Conservation (phyloP, 208 protist genomes). For the Crithidia fasciculata region DNA sequence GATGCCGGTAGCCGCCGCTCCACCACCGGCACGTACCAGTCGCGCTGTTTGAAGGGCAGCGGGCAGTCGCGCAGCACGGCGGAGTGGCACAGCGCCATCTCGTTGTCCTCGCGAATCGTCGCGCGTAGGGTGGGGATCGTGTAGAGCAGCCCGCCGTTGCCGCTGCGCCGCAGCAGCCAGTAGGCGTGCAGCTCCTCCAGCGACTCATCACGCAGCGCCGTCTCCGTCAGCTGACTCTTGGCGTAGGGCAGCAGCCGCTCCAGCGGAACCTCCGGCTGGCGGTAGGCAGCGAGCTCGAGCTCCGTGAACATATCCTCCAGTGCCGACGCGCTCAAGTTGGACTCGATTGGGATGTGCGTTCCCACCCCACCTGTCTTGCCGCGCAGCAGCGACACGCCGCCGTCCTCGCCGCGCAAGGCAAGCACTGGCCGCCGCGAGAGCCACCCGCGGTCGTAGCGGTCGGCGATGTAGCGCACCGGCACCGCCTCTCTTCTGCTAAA, state of each 20-base stretch:
- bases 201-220: slow-evolving; percentile 28
- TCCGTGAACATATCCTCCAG: slow-evolving; percentile 75
- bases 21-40: slow-evolving; percentile 66
- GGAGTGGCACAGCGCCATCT: slow-evolving; percentile 48
- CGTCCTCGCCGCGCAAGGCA: slow-evolving; percentile 28
- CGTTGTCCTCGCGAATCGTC: slow-evolving; percentile 66
- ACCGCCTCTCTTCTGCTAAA: slow-evolving; percentile 15
- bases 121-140: slow-evolving; percentile 66
- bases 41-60: slow-evolving; percentile 80
- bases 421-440: slow-evolving; percentile 38
- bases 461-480: slow-evolving; percentile 67
- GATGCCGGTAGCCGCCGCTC: slow-evolving; percentile 22
- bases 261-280: slow-evolving; percentile 50
- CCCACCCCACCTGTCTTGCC: slow-evolving; percentile 55
- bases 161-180: slow-evolving; percentile 70
- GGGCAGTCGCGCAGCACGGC: slow-evolving; percentile 79
- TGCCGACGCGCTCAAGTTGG: slow-evolving; percentile 24
- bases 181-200: slow-evolving; percentile 69
- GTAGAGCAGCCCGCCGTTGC: slow-evolving; percentile 56
- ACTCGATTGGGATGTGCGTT: slow-evolving; percentile 9
- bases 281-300: slow-evolving; percentile 56
- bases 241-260: slow-evolving; percentile 42
- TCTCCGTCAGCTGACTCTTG: slow-evolving; percentile 7
- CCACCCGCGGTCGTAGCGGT: slow-evolving; percentile 70
- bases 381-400: slow-evolving; percentile 31